These are phyloP conservation scores for Carex myosuroides DNA, from an alignment of 176 grass and related monocot species.

Conservation along the genomic window DNA sequence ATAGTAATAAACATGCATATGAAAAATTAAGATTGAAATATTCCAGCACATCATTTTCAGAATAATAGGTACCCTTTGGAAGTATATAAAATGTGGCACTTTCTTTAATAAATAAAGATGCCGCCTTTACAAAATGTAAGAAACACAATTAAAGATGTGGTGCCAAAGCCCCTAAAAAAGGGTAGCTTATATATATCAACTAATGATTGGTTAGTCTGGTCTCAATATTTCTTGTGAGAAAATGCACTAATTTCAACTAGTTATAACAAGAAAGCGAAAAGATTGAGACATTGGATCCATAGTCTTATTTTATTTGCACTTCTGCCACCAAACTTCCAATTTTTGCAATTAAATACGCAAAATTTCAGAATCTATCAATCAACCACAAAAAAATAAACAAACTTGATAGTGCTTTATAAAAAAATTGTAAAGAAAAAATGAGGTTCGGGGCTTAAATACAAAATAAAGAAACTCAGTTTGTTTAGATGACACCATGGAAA, in stretches of 20 bases:
- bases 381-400: neutral
- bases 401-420: neutral
- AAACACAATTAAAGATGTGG: constrained; percentile 23
- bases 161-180: neutral
- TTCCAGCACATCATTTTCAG: constrained; percentile 13
- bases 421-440: neutral
- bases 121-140: constrained; percentile 11
- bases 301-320: neutral
- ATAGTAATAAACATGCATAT: neutral
- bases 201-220: constrained; percentile 1
- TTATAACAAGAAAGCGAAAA: neutral
- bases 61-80: constrained; percentile 10
- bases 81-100: constrained; percentile 13
- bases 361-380: constrained; percentile 8
- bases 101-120: constrained; percentile 14
- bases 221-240: neutral
- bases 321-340: neutral
- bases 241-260: neutral
- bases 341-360: neutral
- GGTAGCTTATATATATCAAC: constrained; percentile 5
- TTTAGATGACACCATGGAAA: neutral
- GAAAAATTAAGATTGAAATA: neutral
- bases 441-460: neutral
- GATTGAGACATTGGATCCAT: neutral
- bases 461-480: neutral